These are phyloP conservation scores for Fraxinus cuspidata DNA, from an alignment of 257 asterid species.

Conservation along the genomic window DNA sequence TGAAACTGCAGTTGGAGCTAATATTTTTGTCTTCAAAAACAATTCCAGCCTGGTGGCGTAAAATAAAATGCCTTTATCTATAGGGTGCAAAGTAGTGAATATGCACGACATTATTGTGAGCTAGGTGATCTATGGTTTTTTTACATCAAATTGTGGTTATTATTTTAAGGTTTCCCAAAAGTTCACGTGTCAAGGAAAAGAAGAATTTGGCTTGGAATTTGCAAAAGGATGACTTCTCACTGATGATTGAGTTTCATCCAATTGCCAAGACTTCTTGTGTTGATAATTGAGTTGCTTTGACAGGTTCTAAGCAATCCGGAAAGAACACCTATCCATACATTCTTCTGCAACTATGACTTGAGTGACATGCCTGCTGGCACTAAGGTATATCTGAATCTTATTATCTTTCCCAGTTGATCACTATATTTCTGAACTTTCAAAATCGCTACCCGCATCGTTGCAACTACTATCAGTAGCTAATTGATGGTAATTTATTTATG, in stretches of 20 bases:
- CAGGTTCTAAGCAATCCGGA: constrained; percentile 98
- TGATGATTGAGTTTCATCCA: constrained; percentile 12
- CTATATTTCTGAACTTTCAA: neutral
- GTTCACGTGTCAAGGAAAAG: neutral
- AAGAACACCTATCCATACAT: constrained; percentile 86
- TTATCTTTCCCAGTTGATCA: neutral
- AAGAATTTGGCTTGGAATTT: constrained; percentile 14
- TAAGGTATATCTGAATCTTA: constrained; percentile 52
- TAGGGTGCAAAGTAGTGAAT: neutral
- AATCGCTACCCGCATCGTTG: constrained; percentile 3
- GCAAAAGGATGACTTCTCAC: constrained; percentile 8
- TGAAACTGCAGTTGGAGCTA: neutral
- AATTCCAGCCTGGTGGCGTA: neutral
- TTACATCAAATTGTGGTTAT: constrained; percentile 6
- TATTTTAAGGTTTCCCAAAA: neutral
- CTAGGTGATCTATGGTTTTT: neutral
- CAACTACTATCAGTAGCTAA: neutral
- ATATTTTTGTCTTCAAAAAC: neutral
- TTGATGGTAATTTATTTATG: neutral
- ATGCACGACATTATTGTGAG: constrained; percentile 5
- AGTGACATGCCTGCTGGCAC: constrained; percentile 96
- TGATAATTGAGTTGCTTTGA: constrained; percentile 23
- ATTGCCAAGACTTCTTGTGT: constrained; percentile 3
- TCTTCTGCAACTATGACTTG: constrained; percentile 86
- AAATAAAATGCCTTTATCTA: neutral